Evolutionary conservation across 2,329 filamentous ascomycete genomes (phyloP).

Genomic region (Calonectria henricotiae): DNA sequence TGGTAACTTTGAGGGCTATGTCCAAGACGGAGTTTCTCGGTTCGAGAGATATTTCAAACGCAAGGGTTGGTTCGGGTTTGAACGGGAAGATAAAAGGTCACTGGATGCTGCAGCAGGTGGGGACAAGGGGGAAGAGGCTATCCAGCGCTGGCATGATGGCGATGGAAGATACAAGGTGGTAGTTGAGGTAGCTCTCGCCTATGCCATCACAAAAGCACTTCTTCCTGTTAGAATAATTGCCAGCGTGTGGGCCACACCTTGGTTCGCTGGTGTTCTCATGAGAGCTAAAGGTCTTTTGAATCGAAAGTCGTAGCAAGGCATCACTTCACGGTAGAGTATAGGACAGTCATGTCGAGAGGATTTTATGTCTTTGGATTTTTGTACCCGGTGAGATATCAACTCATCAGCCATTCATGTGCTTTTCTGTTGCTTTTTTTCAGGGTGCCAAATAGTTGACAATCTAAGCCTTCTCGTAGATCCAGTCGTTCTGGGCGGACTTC

Average conservation of each 20-base stretch:
- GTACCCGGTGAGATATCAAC: conserved; percentile 47
- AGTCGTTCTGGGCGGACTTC: conserved; percentile 88
- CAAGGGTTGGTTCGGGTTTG: conserved; percentile 86
- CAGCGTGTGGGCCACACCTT: conserved; percentile 92
- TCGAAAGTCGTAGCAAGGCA: conserved; percentile 48
- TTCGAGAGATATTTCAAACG: conserved; percentile 84
- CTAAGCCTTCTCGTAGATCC: conserved; percentile 95
- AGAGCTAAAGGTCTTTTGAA: conserved; percentile 56
- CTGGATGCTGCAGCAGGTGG: conserved; percentile 18
- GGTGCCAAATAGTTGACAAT: conserved; percentile 48
- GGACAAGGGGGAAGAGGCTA: conserved; percentile 51
- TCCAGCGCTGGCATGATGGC: conserved; percentile 58
- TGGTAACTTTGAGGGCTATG: conserved; percentile 67
- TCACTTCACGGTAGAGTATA: conserved; percentile 28
- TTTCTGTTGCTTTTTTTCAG: conserved; percentile 48
- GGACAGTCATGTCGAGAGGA: conserved; percentile 43
- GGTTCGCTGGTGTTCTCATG: conserved; percentile 84
- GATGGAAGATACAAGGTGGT: conserved; percentile 72
- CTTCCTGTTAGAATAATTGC: conserved; percentile 82
- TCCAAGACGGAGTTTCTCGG: conserved; percentile 76
- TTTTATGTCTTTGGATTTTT: conserved; percentile 49
- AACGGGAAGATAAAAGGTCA: conserved; percentile 48
- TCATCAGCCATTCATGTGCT: conserved; percentile 47
- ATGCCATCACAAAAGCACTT: conserved; percentile 89
- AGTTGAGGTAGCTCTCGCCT: conserved; percentile 86